phyloP scores from a whole-genome alignment of 345 rosid species.

The Garcia nutans region DNA sequence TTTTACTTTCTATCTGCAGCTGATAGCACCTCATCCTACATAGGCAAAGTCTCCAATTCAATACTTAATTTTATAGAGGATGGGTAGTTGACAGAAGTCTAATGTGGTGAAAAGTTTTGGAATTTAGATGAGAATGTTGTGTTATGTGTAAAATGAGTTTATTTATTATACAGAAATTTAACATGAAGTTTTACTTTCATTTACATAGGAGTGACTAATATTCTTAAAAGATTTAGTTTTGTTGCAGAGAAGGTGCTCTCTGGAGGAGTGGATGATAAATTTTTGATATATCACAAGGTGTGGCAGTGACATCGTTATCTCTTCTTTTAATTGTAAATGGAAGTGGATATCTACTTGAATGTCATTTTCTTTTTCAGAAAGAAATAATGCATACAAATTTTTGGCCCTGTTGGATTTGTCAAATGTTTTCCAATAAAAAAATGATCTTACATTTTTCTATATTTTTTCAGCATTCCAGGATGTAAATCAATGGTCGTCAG shows the following conservation, averaged over 20 bases:
- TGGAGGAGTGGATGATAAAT: slow-evolving; percentile 98
- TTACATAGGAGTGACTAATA: slow-evolving; percentile 21
- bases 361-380: not conserved
- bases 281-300: slow-evolving; percentile 90
- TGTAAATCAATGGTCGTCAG: slow-evolving; percentile 48
- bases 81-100: not conserved
- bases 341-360: slow-evolving; percentile 9
- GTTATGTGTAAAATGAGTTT: not conserved
- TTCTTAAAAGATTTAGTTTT: slow-evolving; percentile 49
- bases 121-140: not conserved
- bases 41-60: not conserved
- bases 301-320: slow-evolving; percentile 65
- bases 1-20: not conserved
- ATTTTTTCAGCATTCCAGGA: slow-evolving; percentile 87
- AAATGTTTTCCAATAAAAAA: not conserved
- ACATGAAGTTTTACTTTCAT: not conserved
- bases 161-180: not conserved
- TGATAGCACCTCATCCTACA: not conserved
- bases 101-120: not conserved
- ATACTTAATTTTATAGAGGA: not conserved
- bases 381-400: not conserved
- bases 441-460: slow-evolving; percentile 8
- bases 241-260: slow-evolving; percentile 88
- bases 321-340: not conserved
- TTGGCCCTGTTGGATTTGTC: not conserved